Percentiles rank a stretch among this genome's conserved stretches.
These are phyloP conservation scores for Zoysia japonica DNA, from an alignment of 176 grass and related monocot species.

Conservation along the genomic window DNA sequence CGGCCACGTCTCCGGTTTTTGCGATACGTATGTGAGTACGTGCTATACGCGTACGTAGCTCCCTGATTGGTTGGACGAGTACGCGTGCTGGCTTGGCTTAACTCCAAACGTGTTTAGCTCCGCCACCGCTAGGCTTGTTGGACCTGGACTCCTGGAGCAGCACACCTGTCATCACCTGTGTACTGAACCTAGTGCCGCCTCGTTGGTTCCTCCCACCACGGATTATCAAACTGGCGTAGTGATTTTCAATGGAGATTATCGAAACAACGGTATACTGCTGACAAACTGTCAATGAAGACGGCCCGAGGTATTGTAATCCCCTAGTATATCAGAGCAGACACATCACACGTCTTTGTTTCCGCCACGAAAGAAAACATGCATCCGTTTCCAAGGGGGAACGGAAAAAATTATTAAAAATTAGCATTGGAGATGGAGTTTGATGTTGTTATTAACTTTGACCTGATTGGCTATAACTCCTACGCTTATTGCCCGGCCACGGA, in stretches of 20 bases:
- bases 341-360: too few species aligned
- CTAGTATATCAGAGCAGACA: not conserved
- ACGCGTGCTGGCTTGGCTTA: not conserved
- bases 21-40: not conserved
- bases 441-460: conserved; percentile 7
- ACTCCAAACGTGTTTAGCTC: not conserved
- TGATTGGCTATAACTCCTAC: not conserved
- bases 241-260: not conserved
- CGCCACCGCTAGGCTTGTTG: not conserved
- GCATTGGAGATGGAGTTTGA: not conserved
- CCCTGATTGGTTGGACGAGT: not conserved
- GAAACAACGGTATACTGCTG: not conserved
- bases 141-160: not conserved
- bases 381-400: not conserved
- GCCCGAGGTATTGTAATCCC: not conserved
- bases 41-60: not conserved
- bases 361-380: not conserved
- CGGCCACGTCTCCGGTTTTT: not conserved
- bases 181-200: not conserved
- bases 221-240: not conserved
- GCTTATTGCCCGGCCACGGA: not conserved
- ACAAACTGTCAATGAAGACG: conserved; percentile 11
- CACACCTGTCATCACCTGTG: too few species aligned
- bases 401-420: not conserved
- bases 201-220: conserved; percentile 10